These are phyloP conservation scores for Plenodomus biglobosus DNA, from an alignment of 2,329 filamentous ascomycete species.

Conservation along the genomic window DNA sequence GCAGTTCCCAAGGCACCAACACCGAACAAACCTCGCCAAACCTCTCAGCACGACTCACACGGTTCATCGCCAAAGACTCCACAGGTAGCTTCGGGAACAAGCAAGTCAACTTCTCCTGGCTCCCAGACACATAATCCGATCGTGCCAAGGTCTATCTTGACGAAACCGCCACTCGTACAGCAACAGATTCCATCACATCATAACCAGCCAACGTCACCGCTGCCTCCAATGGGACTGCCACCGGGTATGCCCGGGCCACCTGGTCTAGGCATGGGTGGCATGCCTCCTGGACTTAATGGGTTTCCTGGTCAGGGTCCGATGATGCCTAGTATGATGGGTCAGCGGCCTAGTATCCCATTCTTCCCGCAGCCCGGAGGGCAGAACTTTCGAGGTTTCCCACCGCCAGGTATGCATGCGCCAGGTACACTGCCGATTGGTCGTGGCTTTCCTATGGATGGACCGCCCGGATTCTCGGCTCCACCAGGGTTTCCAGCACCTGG, in stretches of 20 bases:
- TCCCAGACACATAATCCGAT: conserved; percentile 68
- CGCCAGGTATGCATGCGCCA: conserved; percentile 63
- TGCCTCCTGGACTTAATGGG: conserved; percentile 53
- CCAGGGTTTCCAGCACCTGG: conserved; percentile 39
- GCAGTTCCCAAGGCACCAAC: conserved; percentile 80
- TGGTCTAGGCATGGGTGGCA: conserved; percentile 49
- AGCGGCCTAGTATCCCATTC: conserved; percentile 59
- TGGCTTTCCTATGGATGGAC: conserved; percentile 57
- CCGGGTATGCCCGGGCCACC: conserved; percentile 61
- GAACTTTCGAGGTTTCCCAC: conserved; percentile 56
- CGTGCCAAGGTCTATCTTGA: conserved; percentile 63
- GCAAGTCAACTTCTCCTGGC: conserved; percentile 61
- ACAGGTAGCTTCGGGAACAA: conserved; percentile 51
- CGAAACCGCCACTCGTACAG: conserved; percentile 58
- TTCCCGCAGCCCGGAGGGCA: conserved; percentile 58
- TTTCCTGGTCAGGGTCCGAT: conserved; percentile 57
- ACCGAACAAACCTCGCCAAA: conserved; percentile 72
- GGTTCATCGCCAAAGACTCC: conserved; percentile 70
- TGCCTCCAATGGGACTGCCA: conserved; percentile 64
- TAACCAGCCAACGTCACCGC: conserved; percentile 61
- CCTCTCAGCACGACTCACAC: conserved; percentile 76
- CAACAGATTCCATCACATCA: conserved; percentile 52
- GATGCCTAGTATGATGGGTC: conserved; percentile 55
- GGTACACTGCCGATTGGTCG: conserved; percentile 58
- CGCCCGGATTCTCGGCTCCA: conserved; percentile 47